Conservation (phyloP, 495 filamentous ascomycete species). For the Xylaria intraflava region DNA sequence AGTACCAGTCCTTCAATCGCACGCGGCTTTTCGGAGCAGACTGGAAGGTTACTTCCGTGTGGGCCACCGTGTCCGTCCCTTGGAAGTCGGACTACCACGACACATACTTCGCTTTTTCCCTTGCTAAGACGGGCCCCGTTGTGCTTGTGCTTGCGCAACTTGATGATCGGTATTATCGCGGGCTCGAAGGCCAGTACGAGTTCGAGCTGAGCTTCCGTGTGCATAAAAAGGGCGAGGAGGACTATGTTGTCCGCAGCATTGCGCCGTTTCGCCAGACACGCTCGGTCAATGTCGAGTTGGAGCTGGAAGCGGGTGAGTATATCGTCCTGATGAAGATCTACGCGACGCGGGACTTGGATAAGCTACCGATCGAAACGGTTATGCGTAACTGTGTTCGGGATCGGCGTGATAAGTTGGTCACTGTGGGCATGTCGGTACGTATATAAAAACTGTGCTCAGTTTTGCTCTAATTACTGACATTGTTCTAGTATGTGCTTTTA, state of each 20-base stretch:
- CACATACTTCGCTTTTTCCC: conserved; percentile 69
- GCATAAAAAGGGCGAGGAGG: conserved; percentile 70
- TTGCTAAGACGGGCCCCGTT: conserved; percentile 59
- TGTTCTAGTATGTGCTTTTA: not conserved
- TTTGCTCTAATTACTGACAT: not conserved
- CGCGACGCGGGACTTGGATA: conserved; percentile 49
- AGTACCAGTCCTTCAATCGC: conserved; percentile 76
- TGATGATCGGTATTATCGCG: conserved; percentile 78
- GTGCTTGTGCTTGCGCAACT: conserved; percentile 80
- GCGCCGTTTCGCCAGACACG: conserved; percentile 64
- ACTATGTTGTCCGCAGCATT: conserved; percentile 78
- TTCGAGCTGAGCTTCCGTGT: conserved; percentile 77
- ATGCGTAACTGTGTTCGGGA: conserved; percentile 55
- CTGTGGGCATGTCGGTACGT: conserved; percentile 8
- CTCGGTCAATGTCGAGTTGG: conserved; percentile 73
- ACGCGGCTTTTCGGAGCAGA: conserved; percentile 81
- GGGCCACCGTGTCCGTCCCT: conserved; percentile 77
- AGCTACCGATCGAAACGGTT: conserved; percentile 58
- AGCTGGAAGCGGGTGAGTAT: conserved; percentile 78
- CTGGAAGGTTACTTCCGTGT: conserved; percentile 77
- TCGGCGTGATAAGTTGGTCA: conserved; percentile 47
- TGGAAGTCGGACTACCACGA: conserved; percentile 82
- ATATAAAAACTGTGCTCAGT: not conserved
- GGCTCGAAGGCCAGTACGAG: conserved; percentile 72
- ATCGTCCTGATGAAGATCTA: conserved; percentile 72